Conservation (phyloP, 1,284 basidiomycete species). For the Leccinum subatratum region DNA sequence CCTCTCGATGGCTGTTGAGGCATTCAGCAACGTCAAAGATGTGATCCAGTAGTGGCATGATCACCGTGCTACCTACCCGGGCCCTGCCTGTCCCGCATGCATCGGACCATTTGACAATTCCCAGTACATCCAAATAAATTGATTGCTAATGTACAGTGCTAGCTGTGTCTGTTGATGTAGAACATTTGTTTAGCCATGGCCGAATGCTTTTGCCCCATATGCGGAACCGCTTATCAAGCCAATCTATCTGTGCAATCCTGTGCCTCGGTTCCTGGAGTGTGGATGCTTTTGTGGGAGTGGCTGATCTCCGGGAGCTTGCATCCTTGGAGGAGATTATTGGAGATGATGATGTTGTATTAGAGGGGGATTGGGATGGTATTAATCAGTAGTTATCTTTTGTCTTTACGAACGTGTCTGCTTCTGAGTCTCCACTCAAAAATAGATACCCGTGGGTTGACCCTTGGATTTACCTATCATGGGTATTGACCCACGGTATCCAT, state of each 20-base stretch:
- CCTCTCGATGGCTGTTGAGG: too few species aligned
- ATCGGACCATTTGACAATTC: neutral
- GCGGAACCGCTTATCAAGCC: neutral
- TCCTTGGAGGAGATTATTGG: neutral
- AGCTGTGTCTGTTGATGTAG: neutral
- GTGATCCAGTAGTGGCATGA: neutral
- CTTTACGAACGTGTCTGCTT: neutral
- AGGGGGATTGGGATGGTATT: neutral
- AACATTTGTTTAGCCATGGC: neutral
- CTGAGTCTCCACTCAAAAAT: too few species aligned
- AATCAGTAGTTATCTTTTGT: neutral
- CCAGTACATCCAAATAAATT: neutral
- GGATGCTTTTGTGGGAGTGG: neutral
- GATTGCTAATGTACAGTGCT: neutral
- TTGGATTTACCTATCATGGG: neutral
- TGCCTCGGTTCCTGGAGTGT: neutral
- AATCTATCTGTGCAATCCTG: neutral
- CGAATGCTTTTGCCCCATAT: neutral
- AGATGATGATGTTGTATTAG: neutral
- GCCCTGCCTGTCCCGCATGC: neutral
- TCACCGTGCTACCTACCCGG: neutral
- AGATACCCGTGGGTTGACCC: neutral
- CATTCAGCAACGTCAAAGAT: too few species aligned
- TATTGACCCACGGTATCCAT: neutral
- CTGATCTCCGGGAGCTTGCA: neutral